Base-by-base conservation (phyloP, 1,284 basidiomycete genomes). In the Papiliotrema nemorosa region DNA sequence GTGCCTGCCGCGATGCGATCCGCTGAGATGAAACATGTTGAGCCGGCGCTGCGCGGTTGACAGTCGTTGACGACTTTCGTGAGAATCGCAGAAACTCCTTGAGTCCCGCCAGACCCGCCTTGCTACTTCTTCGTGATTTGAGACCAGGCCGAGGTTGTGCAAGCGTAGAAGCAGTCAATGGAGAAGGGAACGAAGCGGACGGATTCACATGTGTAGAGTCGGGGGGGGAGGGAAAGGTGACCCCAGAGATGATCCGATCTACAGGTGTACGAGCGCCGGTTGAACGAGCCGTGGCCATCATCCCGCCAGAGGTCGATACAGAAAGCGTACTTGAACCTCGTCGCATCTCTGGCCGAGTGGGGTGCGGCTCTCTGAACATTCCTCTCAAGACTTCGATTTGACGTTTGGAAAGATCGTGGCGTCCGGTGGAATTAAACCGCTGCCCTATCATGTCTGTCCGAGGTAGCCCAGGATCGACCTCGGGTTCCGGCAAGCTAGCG, bases 21-120 rank as follows among this genome's bases (percentile, higher is more conserved):
- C 12, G 41, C 14, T 26, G 25, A 29, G 24, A 16, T 9, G 12
- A 43, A 4, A 43, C 13, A 35, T 22, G 43, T 51, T 20, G 21
- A 35, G 29, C 27, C 33, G 31, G 31, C 40, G 6, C 18, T 24
- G 9, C 20, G 40, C 18, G 4, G 44, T 36, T 31, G 21, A 42
- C 12, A 26, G 33, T 49, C 43, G 47, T 26, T 13, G 39, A 20
- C 43, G 24, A n/a, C 29, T 39, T 31, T 44, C 54, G 60, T 44
- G 71, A 52, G 3, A 59, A 58, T 3, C 62, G 52, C 13, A 74
- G 49, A 49, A 74, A 72, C 33, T 70, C 67, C 33, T 64, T 67
- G 43, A 74, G 42, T 0, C 72, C 71, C 0, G 69, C 66, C 18
- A 73, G 47, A 5, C 70, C 69, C 3, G 59, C 61, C 58, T 57